A percentile compares a stretch with the other conserved stretches of the same genome.
Conservation (phyloP, 192 early-diverging fungal species). For the Chytriomyces hyalinus region DNA sequence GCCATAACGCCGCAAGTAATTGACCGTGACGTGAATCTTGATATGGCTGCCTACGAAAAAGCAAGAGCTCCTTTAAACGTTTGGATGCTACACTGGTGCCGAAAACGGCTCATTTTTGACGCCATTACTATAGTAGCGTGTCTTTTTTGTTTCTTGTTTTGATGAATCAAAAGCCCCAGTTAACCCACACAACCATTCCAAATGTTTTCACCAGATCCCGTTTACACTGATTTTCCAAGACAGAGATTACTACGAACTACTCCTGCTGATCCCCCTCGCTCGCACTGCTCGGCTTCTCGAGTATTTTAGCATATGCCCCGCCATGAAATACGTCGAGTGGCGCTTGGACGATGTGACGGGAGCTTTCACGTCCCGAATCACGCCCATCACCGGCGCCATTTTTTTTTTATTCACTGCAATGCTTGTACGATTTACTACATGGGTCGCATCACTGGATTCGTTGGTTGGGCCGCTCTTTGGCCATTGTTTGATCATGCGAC, state of each 20-base stretch:
- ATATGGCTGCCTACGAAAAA: too few species aligned
- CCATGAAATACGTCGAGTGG: slow-evolving; percentile 25
- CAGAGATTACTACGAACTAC: slow-evolving; percentile 7
- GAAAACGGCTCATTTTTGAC: too few species aligned
- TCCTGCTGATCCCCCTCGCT: slow-evolving; percentile 39
- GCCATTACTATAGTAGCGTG: too few species aligned
- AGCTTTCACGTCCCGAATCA: slow-evolving; percentile 31
- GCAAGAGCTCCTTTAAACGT: too few species aligned
- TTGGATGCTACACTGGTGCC: too few species aligned
- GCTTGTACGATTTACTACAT: slow-evolving; percentile 3
- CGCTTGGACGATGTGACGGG: slow-evolving; percentile 20
- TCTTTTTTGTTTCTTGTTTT: too few species aligned
- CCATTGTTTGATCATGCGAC: background rate
- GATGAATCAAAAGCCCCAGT: too few species aligned
- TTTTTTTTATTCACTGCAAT: slow-evolving; percentile 17
- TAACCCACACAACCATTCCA: too few species aligned
- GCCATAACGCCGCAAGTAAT: too few species aligned
- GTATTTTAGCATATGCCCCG: slow-evolving; percentile 35
- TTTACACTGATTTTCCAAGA: slow-evolving; percentile 34
- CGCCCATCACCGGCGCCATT: slow-evolving; percentile 3
- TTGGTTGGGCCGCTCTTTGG: background rate
- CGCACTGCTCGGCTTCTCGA: slow-evolving; percentile 23
- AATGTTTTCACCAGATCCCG: slow-evolving; percentile 22
- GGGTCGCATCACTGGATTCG: background rate
- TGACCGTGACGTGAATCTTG: too few species aligned